These are phyloP conservation scores for Aspergillus taichungensis DNA, from an alignment of 495 filamentous ascomycete species.

Conservation along the genomic window DNA sequence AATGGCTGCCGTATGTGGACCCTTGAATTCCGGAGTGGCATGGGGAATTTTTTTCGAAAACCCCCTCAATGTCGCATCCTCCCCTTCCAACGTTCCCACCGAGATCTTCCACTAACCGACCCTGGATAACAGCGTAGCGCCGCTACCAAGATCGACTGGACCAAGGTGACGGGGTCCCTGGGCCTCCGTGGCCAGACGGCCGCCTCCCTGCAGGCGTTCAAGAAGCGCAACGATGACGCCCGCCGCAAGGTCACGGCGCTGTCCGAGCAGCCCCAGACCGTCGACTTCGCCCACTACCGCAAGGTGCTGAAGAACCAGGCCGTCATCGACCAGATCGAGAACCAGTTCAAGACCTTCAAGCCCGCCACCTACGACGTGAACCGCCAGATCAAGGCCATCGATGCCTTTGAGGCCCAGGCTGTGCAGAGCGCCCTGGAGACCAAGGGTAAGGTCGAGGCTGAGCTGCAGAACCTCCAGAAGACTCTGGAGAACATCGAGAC, in stretches of 20 bases:
- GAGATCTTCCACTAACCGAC: too few species aligned
- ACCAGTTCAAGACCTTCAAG: constrained; percentile 82
- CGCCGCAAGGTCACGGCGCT: constrained; percentile 82
- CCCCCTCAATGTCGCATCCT: not conserved
- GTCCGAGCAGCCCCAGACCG: constrained; percentile 63
- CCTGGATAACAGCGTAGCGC: constrained; percentile 71
- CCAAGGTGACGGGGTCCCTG: constrained; percentile 79
- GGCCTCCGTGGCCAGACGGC: constrained; percentile 93
- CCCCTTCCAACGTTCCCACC: too few species aligned
- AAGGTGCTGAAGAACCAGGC: constrained; percentile 84
- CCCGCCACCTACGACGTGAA: constrained; percentile 80
- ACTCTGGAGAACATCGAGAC: constrained; percentile 96
- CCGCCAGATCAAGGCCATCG: constrained; percentile 94
- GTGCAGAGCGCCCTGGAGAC: constrained; percentile 94
- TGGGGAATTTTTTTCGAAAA: constrained; percentile 19
- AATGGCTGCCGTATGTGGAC: constrained; percentile 82
- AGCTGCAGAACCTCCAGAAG: constrained; percentile 83
- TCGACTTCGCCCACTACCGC: constrained; percentile 95
- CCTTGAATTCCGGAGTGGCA: not conserved
- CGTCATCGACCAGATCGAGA: constrained; percentile 93
- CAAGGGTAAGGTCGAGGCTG: constrained; percentile 86
- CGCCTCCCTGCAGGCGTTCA: constrained; percentile 84
- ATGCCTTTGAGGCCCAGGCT: constrained; percentile 94
- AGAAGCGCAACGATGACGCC: constrained; percentile 98
- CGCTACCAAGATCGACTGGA: constrained; percentile 99